These are phyloP conservation scores for Russula sp. DNA, from an alignment of 768 basidiomycete genomes.

Conservation along the genomic window DNA sequence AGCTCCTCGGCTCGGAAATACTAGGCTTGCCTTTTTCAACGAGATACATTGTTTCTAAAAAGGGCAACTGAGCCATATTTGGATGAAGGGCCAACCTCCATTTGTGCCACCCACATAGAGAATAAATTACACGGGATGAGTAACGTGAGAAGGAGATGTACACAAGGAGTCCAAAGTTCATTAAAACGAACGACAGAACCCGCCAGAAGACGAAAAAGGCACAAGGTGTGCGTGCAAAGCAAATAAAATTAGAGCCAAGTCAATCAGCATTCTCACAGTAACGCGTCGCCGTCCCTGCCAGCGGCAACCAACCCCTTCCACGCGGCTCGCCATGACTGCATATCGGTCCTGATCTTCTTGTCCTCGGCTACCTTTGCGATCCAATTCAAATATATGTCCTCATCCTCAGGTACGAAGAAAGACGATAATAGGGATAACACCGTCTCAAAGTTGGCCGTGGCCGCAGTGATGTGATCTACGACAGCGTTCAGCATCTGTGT, in stretches of 20 bases:
- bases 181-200: not conserved
- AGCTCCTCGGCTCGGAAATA: no score
- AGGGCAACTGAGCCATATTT: not conserved
- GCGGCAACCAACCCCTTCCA: constrained; percentile 66
- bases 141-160: constrained; percentile 2
- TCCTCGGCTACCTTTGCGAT: constrained; percentile 52
- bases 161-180: not conserved
- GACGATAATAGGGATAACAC: constrained; percentile 87
- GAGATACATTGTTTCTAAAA: not conserved
- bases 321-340: constrained; percentile 69
- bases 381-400: constrained; percentile 78
- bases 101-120: no score
- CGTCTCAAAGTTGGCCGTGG: constrained; percentile 79
- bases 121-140: constrained; percentile 9
- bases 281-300: constrained; percentile 53
- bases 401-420: constrained; percentile 90
- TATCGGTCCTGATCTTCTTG: constrained; percentile 60
- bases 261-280: constrained; percentile 38
- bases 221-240: not conserved
- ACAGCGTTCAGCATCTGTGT: not conserved
- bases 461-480: constrained; percentile 76
- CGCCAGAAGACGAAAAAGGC: not conserved
- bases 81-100: not conserved
- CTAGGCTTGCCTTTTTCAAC: not conserved
- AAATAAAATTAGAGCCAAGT: not conserved